A percentile compares a stretch with the other conserved stretches of the same genome.
Evolutionary conservation across 495 filamentous ascomycete genomes (phyloP).

Genomic region (Aspergillus sclerotiicarbonarius): DNA sequence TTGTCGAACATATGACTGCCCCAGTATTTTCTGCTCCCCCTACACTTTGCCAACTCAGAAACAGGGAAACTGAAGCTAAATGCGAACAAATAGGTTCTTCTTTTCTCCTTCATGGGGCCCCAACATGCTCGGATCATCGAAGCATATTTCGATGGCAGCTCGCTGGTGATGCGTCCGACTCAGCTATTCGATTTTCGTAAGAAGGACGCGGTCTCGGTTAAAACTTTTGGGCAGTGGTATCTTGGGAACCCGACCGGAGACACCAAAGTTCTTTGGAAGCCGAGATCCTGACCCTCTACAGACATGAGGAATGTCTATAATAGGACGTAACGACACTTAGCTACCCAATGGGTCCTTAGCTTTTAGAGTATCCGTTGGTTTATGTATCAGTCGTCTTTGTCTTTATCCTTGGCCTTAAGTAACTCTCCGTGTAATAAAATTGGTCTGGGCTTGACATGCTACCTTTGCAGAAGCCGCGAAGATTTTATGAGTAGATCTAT

Average conservation of each 20-base stretch:
- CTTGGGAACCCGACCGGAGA: conserved; percentile 1
- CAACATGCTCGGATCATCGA: conserved; percentile 16
- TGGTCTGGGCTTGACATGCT: no score
- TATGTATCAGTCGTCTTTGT: no score
- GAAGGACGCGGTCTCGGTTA: conserved; percentile 8
- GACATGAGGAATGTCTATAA: neutral
- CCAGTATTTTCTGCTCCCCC: neutral
- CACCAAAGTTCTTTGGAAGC: neutral
- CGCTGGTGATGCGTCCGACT: conserved; percentile 9
- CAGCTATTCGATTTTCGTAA: conserved; percentile 14
- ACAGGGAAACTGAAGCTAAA: neutral
- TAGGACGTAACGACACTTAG: no score
- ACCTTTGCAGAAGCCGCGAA: no score
- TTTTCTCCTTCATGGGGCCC: conserved; percentile 18
- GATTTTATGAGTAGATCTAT: no score
- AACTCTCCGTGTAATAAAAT: no score
- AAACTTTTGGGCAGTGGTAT: conserved; percentile 13
- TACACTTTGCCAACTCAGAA: neutral
- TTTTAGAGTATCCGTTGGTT: no score
- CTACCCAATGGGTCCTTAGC: no score
- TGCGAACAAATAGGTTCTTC: conserved; percentile 7
- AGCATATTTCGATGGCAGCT: conserved; percentile 14
- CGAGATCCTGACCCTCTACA: neutral
- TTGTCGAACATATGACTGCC: conserved; percentile 9
- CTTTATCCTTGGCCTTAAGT: no score